Evolutionary conservation across 306 rosid species (phyloP).

Genomic region (Quercus cerris): DNA sequence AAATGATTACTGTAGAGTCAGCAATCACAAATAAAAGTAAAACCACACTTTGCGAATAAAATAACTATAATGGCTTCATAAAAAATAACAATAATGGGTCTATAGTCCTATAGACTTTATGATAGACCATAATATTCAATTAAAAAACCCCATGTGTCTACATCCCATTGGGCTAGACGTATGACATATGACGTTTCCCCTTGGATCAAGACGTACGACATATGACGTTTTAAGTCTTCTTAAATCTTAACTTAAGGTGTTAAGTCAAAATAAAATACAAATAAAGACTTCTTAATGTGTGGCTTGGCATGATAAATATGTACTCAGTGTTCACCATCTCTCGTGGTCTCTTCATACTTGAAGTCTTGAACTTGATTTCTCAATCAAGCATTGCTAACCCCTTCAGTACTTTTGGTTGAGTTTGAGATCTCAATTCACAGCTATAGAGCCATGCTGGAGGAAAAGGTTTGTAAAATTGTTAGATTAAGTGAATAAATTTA

Average conservation of each 20-base stretch:
- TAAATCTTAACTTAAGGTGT: too few relatives aligned
- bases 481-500: too few relatives aligned
- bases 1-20: conserved; percentile 6
- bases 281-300: background rate
- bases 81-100: background rate
- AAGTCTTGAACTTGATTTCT: background rate
- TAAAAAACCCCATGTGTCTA: conserved; percentile 5
- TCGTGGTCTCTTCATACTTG: background rate
- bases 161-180: conserved; percentile 6
- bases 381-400: background rate
- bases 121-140: conserved; percentile 7
- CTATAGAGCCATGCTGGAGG: conserved; percentile 23
- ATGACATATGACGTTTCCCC: background rate
- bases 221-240: background rate
- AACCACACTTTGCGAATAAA: background rate
- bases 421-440: conserved; percentile 12
- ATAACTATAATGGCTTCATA: background rate
- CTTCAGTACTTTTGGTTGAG: conserved; percentile 11
- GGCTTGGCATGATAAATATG: too few relatives aligned
- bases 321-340: too few relatives aligned
- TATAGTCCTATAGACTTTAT: too few relatives aligned
- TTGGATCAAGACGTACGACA: too few relatives aligned
- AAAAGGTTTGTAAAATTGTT: conserved; percentile 29
- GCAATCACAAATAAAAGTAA: background rate
- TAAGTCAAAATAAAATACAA: too few relatives aligned